Percentiles rank a stretch among this genome's conserved stretches.
Conservation (phyloP, 768 basidiomycete species). For the Boletus reticuloceps region DNA sequence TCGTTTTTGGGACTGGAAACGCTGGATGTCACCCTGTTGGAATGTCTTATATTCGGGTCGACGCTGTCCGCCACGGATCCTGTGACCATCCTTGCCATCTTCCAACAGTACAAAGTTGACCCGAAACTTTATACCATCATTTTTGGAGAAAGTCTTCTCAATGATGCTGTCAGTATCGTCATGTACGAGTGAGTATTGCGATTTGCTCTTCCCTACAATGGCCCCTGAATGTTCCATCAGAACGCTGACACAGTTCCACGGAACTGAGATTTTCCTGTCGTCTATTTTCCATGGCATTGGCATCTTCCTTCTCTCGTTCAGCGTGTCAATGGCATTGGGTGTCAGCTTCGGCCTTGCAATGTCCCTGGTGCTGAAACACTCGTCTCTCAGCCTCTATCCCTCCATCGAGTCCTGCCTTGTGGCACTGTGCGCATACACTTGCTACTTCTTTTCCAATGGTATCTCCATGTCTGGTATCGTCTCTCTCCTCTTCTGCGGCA, state of each 20-base stretch:
- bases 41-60: conserved; percentile 95
- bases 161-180: conserved; percentile 99
- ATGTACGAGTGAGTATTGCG: conserved; percentile 91
- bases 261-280: conserved; percentile 77
- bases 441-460: conserved; percentile 99
- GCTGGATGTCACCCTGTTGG: conserved; percentile 79
- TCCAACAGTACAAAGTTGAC: conserved; percentile 98
- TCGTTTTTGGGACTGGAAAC: conserved; percentile 91
- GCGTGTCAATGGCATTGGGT: conserved; percentile 91
- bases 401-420: conserved; percentile 97
- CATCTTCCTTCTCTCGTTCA: conserved; percentile 95
- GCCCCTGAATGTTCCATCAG: conserved; percentile 38
- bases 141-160: conserved; percentile 94
- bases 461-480: conserved; percentile 95
- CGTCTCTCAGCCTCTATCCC: conserved; percentile 81
- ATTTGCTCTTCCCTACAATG: background rate
- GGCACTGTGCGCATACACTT: conserved; percentile 90
- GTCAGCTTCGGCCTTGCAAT: conserved; percentile 88
- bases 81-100: conserved; percentile 96
- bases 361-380: conserved; percentile 93
- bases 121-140: conserved; percentile 97
- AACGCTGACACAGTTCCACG: conserved; percentile 90
- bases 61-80: conserved; percentile 97
- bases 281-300: conserved; percentile 97
- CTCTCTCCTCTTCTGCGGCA: conserved; percentile 96